Percentiles rank a stretch among this genome's conserved stretches.
Evolutionary conservation across 148 eudicot genomes (phyloP).

Genomic region (Camellia japonica): DNA sequence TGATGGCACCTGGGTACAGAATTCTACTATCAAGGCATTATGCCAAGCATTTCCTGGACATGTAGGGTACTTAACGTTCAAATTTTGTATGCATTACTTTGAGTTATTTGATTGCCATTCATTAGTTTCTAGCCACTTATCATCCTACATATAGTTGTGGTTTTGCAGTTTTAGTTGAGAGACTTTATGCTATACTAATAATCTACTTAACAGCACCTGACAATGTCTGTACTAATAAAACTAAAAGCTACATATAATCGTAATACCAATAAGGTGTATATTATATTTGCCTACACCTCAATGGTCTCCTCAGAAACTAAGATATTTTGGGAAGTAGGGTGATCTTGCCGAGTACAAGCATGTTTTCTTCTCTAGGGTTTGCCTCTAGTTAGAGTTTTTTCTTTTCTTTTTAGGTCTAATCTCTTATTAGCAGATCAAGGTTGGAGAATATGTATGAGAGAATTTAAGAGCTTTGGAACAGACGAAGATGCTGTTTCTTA

Average conservation of each 20-base stretch:
- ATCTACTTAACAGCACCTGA: background rate
- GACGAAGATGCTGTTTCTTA: background rate
- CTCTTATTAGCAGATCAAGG: background rate
- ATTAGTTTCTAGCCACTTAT: background rate
- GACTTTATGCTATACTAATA: background rate
- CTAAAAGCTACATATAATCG: background rate
- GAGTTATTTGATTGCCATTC: background rate
- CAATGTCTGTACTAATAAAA: background rate
- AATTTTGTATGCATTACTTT: background rate
- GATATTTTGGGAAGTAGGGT: background rate
- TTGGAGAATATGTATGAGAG: background rate
- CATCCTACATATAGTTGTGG: background rate
- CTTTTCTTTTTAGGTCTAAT: background rate
- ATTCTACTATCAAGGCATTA: slow-evolving; percentile 58
- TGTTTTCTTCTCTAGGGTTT: background rate
- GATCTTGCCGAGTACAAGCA: background rate
- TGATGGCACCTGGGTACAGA: slow-evolving; percentile 45
- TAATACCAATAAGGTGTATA: background rate
- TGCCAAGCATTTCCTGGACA: slow-evolving; percentile 63
- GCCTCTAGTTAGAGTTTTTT: background rate
- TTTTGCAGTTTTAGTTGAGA: background rate
- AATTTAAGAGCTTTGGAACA: background rate
- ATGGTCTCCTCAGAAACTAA: background rate
- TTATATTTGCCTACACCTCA: background rate
- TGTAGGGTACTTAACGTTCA: slow-evolving; percentile 21